Percentiles rank a stretch among this genome's conserved stretches.
These are phyloP conservation scores for Rhynchospora breviuscula DNA, from an alignment of 176 grass and related monocot genomes.

Conservation along the genomic window DNA sequence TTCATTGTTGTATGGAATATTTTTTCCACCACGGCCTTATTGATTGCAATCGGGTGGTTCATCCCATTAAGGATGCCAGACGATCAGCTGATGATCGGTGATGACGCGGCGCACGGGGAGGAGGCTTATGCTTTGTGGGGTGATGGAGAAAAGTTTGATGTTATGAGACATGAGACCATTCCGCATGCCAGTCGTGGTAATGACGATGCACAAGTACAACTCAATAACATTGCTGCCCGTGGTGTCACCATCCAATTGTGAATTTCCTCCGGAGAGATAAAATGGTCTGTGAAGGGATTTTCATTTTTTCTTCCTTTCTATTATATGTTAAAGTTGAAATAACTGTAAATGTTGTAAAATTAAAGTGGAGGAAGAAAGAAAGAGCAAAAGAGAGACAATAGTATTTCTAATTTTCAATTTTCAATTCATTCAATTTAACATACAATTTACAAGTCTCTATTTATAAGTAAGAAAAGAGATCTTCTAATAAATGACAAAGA, in stretches of 20 bases:
- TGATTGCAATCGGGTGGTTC: conserved; percentile 46
- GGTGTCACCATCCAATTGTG: conserved; percentile 56
- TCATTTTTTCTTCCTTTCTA: background rate
- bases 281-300: background rate
- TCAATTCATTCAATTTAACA: too few species aligned
- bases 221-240: conserved; percentile 35
- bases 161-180: conserved; percentile 36
- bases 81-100: conserved; percentile 58
- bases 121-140: conserved; percentile 79
- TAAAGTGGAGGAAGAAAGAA: too few species aligned
- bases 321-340: background rate
- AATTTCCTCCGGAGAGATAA: background rate
- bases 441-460: too few species aligned
- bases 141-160: conserved; percentile 61
- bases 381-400: too few species aligned
- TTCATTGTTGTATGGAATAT: conserved; percentile 63
- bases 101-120: conserved; percentile 65
- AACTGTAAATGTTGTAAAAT: too few species aligned
- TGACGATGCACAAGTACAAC: conserved; percentile 31
- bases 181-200: conserved; percentile 3
- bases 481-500: too few species aligned
- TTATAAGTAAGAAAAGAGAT: too few species aligned
- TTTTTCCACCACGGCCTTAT: conserved; percentile 46
- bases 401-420: too few species aligned
- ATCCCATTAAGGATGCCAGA: conserved; percentile 67